Evolutionary conservation across 768 basidiomycete genomes (phyloP), one percentile per base, ranked within the genome.

Genomic region (Tremella fuciformis): DNA sequence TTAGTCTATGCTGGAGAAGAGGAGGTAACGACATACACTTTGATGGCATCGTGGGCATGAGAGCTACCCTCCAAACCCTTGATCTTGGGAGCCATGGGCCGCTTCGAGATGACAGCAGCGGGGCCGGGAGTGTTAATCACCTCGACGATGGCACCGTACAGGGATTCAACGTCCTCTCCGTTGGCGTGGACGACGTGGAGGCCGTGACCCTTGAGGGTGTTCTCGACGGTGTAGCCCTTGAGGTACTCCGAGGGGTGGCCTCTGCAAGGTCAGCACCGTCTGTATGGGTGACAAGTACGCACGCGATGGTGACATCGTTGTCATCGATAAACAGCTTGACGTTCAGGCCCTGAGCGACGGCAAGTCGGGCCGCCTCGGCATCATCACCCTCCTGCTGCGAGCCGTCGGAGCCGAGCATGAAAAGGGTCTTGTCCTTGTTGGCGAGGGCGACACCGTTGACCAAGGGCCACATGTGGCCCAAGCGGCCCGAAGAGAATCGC

Each of bases 371-470:
- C 15, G 90, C 90, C 73, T 92, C 90, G 1, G 90, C 89, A 66
- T 91, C 89, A 72, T 91, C 87, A 15, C 90, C 90, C 74, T 91
- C 90, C 75, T 92, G 90, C 73, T 91, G 89, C 3, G 89, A 90
- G 8, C 90, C 90, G 71, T 91, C 90, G 0, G 90, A 91, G 2
- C 90, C 90, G 19, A 92, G 82, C 72, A 86, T 85, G 78, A 91
- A 91, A 11, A 90, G 80, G 48, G 83, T 83, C 78, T 89, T 88
- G 67, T 84, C 84, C 29, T 82, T 81, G 78, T 91, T 84, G 34
- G 89, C 89, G 50, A 92, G 76, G 7, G 90, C 85, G 49, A 92
- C 81, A 67, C 90, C 89, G 72, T 91, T 91, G 53, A 91, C 87
- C 62, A 88, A 77, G 0, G 89, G 86, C 89, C 89, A 92, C 83